Base-by-base conservation (phyloP, 1,284 basidiomycete species). In the Vanrija humicola region DNA sequence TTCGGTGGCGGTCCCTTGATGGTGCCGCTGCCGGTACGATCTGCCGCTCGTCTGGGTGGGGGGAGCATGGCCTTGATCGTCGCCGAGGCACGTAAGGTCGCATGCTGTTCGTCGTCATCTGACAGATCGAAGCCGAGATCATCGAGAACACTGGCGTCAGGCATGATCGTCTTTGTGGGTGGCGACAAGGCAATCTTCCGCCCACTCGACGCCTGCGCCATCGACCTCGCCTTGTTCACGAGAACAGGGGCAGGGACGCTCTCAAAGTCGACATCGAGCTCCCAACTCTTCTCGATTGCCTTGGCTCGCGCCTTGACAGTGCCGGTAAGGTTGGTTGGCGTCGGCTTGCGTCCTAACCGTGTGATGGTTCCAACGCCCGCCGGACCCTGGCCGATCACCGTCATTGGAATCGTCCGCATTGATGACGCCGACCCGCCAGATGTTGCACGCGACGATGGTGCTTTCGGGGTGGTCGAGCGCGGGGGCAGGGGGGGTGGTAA, bases 31-130 rank as follows among this genome's bases (percentile, higher is more conserved):
- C 40, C 56, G 46, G 53, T 46, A 46, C 51, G 38, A 44, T 54
- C 38, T 10, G 50, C 7, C 39, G 51, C 55, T 23, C 46, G n/a
- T 16, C 61, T 55, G 1, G 65, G 66, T 12, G 68, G 70, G 1
- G 72, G 73, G 14, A 75, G 55, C 55, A 69, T 61, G 14, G 70
- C 73, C 63, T 70, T 73, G 51, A 73, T 56, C 7, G 69, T 71
- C 0, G 67, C 68, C 9, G 70, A 66, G 9, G 72, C 73, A 59
- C 72, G 73, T 39, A 77, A 50, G 1, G 74, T 75, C 15, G 65
- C 68, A 46, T 74, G 66, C 43, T 70, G 60, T 16, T 69, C 69
- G 12, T 34, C 34, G n/a, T 73, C 67, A n/a, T 66, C 65, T 34
- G 34, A 34, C 12, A 70, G 54, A 40, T 69, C 67, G 23, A 67